A percentile compares a stretch with the other conserved stretches of the same genome.
These are phyloP conservation scores for Sporopachydermia lactativora DNA, from an alignment of 805 yeast species.

Conservation along the genomic window DNA sequence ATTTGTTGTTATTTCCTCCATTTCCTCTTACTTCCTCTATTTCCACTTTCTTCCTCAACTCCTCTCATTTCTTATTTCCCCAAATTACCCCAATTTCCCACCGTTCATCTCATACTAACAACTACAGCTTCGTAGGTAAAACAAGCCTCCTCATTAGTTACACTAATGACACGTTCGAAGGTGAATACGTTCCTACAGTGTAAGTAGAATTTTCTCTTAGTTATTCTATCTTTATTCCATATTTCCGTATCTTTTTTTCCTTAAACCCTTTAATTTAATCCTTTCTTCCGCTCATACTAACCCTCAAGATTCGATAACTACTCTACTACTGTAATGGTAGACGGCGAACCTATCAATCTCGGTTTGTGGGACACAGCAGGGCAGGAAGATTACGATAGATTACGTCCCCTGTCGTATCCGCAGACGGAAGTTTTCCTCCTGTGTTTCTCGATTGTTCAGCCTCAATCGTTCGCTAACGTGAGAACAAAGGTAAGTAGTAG, in stretches of 20 bases:
- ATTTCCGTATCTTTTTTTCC: neutral
- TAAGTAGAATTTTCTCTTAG: constrained; percentile 12
- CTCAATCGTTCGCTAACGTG: constrained; percentile 68
- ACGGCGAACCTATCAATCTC: constrained; percentile 67
- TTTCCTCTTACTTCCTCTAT: neutral
- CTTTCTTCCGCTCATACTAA: neutral
- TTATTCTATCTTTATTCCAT: neutral
- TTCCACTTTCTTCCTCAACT: neutral
- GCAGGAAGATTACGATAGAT: constrained; percentile 80
- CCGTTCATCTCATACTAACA: constrained; percentile 7
- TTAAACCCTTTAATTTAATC: neutral
- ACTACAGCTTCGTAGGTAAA: constrained; percentile 73
- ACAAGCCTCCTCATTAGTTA: constrained; percentile 79
- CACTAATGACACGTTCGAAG: constrained; percentile 86
- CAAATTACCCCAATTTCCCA: constrained; percentile 1
- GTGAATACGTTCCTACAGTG: constrained; percentile 89
- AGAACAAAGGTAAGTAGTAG: constrained; percentile 38
- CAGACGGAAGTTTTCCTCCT: constrained; percentile 81
- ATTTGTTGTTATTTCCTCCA: neutral
- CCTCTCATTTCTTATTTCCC: neutral
- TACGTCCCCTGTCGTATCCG: constrained; percentile 82
- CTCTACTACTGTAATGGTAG: constrained; percentile 73
- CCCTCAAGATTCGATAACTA: constrained; percentile 60
- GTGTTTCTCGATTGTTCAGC: constrained; percentile 76
- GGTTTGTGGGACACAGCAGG: constrained; percentile 97